Evolutionary conservation across 768 basidiomycete species (phyloP), one percentile per base, ranked within the genome.

Genomic region (Calocybe cyanea): DNA sequence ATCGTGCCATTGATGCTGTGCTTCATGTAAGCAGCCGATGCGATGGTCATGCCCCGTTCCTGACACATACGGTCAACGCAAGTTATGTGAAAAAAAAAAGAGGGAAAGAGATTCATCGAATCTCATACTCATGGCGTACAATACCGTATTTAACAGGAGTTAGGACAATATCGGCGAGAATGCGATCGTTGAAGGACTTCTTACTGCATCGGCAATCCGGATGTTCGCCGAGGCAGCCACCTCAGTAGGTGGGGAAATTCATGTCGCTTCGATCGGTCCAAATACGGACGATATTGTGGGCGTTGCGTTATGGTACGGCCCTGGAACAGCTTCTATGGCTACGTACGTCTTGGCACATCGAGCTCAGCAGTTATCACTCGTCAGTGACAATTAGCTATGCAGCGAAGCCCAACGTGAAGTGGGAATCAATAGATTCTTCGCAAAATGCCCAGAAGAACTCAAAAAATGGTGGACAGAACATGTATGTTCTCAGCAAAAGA

Each of bases 301-400:
- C n/a, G 61, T 56, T 6, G 60, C 63, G 8, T 14, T 62, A 10
- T 65, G 64, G 63, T 64, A 57, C 49, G 60, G 62, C 0, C 67
- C 65, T 4, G 64, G 65, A 1, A 51, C 54, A 38, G 48, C 46
- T 13, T 38, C 51, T 14, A 51, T 58, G 23, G 42, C 55, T 2
- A 65, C 58, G 63, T 63, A 18, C 25, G 25, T 28, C 34, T 6
- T 41, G 17, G 59, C 25, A 28, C 11, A 28, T 28, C 25, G 5
- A 28, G 25, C 25, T 28, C 6, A 11, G 25, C n/a, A 28, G 11
- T 6, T 11, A 28, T 28, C 25, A 11, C 25, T 28, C 25, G 5
- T 28, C 11, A 15, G 7, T 35, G 31, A 18, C 31, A 19, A 37
- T 41, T n/a, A 25, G 20, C 2, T 18, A 24, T 25, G 17, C 51